Evolutionary conservation across 495 filamentous ascomycete species (phyloP).

Genomic region (Trichodelitschia bisporula): DNA sequence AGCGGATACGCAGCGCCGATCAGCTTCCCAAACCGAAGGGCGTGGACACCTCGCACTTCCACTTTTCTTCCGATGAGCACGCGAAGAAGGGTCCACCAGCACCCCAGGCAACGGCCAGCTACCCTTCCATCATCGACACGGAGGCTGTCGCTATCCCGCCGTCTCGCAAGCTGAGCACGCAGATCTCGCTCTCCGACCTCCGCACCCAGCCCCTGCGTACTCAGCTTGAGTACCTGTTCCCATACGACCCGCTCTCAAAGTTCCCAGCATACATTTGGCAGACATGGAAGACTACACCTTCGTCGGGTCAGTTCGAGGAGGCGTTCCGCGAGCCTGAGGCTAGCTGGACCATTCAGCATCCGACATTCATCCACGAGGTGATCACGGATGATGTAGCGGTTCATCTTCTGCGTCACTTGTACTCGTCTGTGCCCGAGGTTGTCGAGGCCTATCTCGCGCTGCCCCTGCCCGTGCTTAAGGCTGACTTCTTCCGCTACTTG

Average conservation of each 20-base stretch:
- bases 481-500: constrained; percentile 94
- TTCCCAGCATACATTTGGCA: constrained; percentile 99
- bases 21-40: constrained; percentile 12
- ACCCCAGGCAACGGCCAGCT: background rate
- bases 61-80: no score
- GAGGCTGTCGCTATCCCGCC: constrained; percentile 6
- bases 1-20: constrained; percentile 6
- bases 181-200: constrained; percentile 15
- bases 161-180: constrained; percentile 11
- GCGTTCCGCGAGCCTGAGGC: constrained; percentile 60
- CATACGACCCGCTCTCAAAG: constrained; percentile 63
- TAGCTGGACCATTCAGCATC: constrained; percentile 76
- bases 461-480: constrained; percentile 74
- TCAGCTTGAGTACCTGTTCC: constrained; percentile 77
- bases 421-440: constrained; percentile 68
- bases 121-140: constrained; percentile 5
- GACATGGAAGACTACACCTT: constrained; percentile 85
- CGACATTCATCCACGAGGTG: constrained; percentile 84
- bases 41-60: constrained; percentile 1
- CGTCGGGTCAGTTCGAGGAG: constrained; percentile 50
- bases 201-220: constrained; percentile 35
- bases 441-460: constrained; percentile 76
- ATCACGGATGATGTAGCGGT: constrained; percentile 73
- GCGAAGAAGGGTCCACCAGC: background rate
- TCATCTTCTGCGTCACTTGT: constrained; percentile 63